Evolutionary conservation across 176 grass and related monocot species (phyloP).

Genomic region (Neostapfia colusana): DNA sequence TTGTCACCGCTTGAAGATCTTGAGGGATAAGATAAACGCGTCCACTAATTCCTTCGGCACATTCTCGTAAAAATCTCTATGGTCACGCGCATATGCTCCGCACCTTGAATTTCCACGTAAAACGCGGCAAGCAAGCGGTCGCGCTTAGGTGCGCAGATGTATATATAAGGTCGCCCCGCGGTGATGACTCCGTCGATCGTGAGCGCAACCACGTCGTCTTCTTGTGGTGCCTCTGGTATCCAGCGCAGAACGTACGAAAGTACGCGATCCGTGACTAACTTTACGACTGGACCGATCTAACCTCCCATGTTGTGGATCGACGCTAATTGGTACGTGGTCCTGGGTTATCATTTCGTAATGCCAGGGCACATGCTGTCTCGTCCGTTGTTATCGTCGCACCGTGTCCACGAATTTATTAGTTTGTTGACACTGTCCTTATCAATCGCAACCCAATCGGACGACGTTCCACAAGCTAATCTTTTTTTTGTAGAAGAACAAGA

Average conservation of each 20-base stretch:
- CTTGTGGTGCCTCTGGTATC: neutral
- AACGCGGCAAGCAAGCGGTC: conserved; percentile 1
- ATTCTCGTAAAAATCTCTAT: neutral
- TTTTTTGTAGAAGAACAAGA: neutral
- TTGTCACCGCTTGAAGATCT: neutral
- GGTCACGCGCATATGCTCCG: neutral
- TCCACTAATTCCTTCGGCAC: neutral
- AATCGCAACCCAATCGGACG: neutral
- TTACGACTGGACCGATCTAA: neutral
- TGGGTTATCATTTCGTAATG: neutral
- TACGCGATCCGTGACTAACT: neutral
- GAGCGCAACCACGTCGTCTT: neutral
- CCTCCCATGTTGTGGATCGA: neutral
- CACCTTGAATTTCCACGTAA: neutral
- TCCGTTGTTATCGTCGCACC: neutral
- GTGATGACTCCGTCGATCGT: neutral
- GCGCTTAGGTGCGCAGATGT: neutral
- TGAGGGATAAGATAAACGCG: neutral
- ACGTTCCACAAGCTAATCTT: neutral
- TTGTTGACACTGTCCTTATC: neutral
- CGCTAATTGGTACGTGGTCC: neutral
- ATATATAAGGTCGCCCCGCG: neutral
- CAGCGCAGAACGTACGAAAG: neutral
- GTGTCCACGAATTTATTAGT: neutral
- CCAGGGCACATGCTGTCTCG: neutral